Conservation (phyloP, 331 rosid genomes). For the Saraca asoca region DNA sequence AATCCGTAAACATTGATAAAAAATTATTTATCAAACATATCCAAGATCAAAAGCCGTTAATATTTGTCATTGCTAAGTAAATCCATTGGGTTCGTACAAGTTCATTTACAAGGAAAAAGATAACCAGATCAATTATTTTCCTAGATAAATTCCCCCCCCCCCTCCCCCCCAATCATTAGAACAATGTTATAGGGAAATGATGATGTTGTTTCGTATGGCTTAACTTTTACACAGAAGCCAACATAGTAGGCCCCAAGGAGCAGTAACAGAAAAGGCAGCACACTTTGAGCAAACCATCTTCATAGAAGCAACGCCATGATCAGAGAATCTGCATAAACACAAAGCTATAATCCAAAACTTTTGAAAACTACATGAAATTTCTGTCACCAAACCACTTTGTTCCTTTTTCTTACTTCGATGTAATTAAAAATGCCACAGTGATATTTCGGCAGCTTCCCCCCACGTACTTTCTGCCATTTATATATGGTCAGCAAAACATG, state of each 20-base stretch:
- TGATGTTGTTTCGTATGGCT: not conserved
- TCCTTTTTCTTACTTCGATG: conserved; percentile 24
- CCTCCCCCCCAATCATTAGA: no score
- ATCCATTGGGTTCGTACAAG: no score
- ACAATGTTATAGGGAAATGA: no score
- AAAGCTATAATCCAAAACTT: conserved; percentile 38
- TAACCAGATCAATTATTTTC: no score
- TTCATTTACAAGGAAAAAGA: no score
- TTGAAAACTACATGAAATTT: conserved; percentile 45
- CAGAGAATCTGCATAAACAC: conserved; percentile 20
- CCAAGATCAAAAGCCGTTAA: no score
- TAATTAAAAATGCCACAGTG: not conserved
- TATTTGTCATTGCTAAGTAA: no score
- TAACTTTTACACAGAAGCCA: not conserved
- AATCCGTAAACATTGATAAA: no score
- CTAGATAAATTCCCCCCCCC: no score
- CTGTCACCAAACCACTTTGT: conserved; percentile 28
- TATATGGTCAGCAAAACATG: not conserved
- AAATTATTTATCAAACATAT: no score
- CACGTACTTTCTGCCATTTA: not conserved
- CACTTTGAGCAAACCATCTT: conserved; percentile 25
- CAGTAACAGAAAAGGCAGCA: not conserved
- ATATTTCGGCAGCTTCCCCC: conserved; percentile 37
- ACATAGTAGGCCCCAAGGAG: no score
- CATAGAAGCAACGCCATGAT: conserved; percentile 37